Percentiles rank a stretch among this genome's conserved stretches.
Evolutionary conservation across 2,329 filamentous ascomycete species (phyloP).

Genomic region (Sclerotinia borealis): DNA sequence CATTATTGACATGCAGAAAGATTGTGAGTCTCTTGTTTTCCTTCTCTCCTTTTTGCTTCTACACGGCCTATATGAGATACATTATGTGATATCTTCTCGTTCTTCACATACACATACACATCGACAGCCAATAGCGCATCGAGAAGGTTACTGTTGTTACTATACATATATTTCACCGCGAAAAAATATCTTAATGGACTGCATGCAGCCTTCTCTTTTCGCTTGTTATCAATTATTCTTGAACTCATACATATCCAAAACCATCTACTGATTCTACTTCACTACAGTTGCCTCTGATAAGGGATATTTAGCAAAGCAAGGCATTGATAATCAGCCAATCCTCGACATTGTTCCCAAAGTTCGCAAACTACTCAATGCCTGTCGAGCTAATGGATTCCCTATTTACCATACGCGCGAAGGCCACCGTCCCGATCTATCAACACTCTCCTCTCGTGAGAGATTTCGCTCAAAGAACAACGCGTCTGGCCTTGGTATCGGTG

Average conservation of each 20-base stretch:
- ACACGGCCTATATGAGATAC: neutral
- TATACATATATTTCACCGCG: neutral
- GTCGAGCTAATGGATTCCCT: conserved; percentile 37
- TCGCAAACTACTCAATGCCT: conserved; percentile 36
- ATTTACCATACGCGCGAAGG: conserved; percentile 48
- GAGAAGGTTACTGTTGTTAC: neutral
- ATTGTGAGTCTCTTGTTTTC: conserved; percentile 35
- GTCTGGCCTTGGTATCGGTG: conserved; percentile 43
- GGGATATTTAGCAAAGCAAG: conserved; percentile 42
- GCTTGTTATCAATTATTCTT: neutral
- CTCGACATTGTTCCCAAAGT: conserved; percentile 41
- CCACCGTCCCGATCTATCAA: conserved; percentile 49
- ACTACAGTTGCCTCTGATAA: conserved; percentile 4
- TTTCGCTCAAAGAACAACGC: conserved; percentile 48
- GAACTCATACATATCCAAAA: too few species aligned
- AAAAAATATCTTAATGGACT: neutral
- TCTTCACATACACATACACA: neutral
- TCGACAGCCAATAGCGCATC: too few species aligned
- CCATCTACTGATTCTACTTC: neutral
- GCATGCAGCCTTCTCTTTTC: too few species aligned
- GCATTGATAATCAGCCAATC: conserved; percentile 37
- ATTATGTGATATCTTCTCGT: neutral
- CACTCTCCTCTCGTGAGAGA: conserved; percentile 47
- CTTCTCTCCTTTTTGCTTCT: neutral
- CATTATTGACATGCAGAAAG: conserved; percentile 51